Percentiles rank a stretch among this genome's conserved stretches.
These are phyloP conservation scores for Biancaea sappan DNA, from an alignment of 306 rosid species.

Conservation along the genomic window DNA sequence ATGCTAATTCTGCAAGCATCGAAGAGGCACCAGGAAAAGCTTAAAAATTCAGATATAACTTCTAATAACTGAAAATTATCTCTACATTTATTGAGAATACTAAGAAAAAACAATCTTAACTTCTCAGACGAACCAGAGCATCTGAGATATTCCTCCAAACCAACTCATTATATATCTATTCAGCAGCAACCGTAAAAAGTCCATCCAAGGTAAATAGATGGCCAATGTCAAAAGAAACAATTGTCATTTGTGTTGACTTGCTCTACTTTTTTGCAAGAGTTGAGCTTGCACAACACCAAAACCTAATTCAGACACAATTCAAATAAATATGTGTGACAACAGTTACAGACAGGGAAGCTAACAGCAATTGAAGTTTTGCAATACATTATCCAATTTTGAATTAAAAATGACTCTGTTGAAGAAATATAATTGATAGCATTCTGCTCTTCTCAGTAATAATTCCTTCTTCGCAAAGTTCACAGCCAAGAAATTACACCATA, in stretches of 20 bases:
- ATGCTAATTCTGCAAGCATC: conserved; percentile 87
- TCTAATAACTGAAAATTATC: conserved; percentile 10
- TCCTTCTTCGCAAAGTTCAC: not conserved
- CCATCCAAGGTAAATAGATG: not conserved
- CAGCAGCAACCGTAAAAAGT: not conserved
- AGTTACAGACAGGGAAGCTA: not conserved
- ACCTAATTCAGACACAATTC: not conserved
- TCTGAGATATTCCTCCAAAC: not conserved
- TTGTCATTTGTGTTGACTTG: not conserved
- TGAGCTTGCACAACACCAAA: not conserved
- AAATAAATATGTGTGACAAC: not conserved
- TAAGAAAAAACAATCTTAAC: not conserved
- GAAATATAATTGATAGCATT: not conserved
- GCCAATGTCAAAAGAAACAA: too few species aligned
- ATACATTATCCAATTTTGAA: conserved; percentile 13
- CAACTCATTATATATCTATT: not conserved
- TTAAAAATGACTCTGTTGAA: not conserved
- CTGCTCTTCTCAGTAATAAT: not conserved
- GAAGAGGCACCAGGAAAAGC: conserved; percentile 75
- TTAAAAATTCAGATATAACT: conserved; percentile 15
- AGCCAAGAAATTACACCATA: not conserved
- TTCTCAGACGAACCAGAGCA: not conserved
- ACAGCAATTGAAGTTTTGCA: not conserved
- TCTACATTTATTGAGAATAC: too few species aligned
- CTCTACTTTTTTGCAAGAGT: conserved; percentile 1